Percentiles rank a stretch among this genome's conserved stretches.
phyloP scores from a whole-genome alignment of 2,329 filamentous ascomycete genomes.

The Shiraia sp. region DNA sequence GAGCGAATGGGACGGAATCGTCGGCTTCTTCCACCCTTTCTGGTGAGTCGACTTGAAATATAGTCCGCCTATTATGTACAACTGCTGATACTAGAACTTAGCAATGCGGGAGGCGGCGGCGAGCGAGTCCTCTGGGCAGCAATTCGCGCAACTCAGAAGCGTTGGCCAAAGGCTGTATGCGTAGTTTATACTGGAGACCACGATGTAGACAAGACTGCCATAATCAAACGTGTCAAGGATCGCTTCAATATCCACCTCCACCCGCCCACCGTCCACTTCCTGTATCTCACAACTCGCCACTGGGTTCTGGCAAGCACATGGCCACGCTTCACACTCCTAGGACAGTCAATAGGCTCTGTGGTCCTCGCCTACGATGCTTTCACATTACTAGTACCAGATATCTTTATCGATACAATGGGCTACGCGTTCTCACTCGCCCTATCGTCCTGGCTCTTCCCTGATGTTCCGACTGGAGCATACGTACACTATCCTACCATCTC shows the following conservation, averaged over 20 bases:
- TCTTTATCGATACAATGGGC: constrained; percentile 98
- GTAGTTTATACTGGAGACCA: constrained; percentile 96
- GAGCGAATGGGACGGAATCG: constrained; percentile 76
- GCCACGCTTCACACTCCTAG: constrained; percentile 88
- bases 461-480: constrained; percentile 85
- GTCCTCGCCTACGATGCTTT: constrained; percentile 91
- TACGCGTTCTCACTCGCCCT: constrained; percentile 90
- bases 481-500: constrained; percentile 98
- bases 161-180: constrained; percentile 86
- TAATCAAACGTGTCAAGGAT: constrained; percentile 74
- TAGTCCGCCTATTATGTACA: neutral
- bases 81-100: constrained; percentile 45
- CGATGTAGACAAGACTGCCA: constrained; percentile 77
- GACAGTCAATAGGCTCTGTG: constrained; percentile 90
- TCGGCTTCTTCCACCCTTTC: constrained; percentile 98
- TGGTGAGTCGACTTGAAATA: constrained; percentile 62
- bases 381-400: constrained; percentile 84
- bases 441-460: constrained; percentile 77
- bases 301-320: constrained; percentile 87
- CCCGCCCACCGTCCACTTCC: constrained; percentile 78
- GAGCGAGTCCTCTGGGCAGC: constrained; percentile 97
- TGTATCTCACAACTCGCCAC: constrained; percentile 86
- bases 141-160: constrained; percentile 83
- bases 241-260: constrained; percentile 93
- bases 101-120: constrained; percentile 93